Percentiles rank a stretch among this genome's conserved stretches.
These are phyloP conservation scores for Daedaleopsis nitida DNA, from an alignment of 768 basidiomycete species.

Conservation along the genomic window DNA sequence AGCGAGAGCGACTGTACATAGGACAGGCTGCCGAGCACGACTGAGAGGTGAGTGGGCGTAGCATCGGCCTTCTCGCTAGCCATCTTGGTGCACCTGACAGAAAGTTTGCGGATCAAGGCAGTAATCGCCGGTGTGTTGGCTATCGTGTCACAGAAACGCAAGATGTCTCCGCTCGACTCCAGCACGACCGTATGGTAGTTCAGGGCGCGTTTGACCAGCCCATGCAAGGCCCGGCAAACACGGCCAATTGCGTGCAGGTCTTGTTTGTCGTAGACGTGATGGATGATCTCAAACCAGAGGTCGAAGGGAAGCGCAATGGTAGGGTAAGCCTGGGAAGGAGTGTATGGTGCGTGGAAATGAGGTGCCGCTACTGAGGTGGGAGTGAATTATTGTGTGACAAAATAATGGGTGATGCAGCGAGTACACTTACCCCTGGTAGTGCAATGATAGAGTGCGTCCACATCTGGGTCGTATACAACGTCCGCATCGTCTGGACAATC, in stretches of 20 bases:
- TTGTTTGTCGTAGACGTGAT: neutral
- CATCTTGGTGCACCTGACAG: neutral
- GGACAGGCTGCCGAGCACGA: neutral
- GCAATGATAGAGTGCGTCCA: too few relatives aligned
- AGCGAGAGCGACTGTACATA: neutral
- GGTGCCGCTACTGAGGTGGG: too few relatives aligned
- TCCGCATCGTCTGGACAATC: too few relatives aligned
- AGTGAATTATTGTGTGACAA: too few relatives aligned
- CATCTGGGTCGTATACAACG: too few relatives aligned
- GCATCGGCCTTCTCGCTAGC: neutral
- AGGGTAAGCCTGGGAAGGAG: neutral
- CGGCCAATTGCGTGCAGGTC: neutral
- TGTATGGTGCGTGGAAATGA: too few relatives aligned
- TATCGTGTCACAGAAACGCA: neutral
- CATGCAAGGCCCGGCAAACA: neutral
- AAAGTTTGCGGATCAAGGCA: neutral
- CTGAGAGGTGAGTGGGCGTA: neutral
- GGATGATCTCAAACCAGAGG: neutral
- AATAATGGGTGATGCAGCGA: too few relatives aligned
- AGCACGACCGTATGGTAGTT: neutral
- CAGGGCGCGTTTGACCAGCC: neutral
- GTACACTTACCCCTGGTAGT: too few relatives aligned
- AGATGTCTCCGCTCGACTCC: neutral
- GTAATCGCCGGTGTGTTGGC: neutral
- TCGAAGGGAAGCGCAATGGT: neutral